Evolutionary conservation across 345 rosid species (phyloP).

Genomic region (rapeseed (Brassica napus)): DNA sequence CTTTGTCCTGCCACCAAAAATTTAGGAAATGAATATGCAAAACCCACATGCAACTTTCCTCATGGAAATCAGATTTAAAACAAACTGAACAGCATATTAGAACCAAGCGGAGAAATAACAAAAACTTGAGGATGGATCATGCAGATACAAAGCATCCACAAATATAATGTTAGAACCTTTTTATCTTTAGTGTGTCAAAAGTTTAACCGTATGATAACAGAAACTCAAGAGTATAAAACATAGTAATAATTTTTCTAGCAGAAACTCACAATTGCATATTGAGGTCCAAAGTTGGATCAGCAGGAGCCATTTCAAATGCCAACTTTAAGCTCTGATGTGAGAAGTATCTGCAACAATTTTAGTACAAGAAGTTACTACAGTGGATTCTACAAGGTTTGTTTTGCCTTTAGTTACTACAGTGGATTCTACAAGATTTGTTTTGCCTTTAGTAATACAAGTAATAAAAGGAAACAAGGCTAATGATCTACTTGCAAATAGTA

Average conservation of each 20-base stretch:
- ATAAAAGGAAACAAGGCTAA: conserved; percentile 9
- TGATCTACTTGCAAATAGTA: conserved; percentile 38
- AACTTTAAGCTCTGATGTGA: conserved; percentile 62
- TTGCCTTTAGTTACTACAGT: conserved; percentile 12
- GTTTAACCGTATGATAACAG: conserved; percentile 17
- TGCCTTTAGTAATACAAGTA: conserved; percentile 12
- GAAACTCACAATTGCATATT: conserved; percentile 90
- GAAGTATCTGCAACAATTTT: conserved; percentile 58
- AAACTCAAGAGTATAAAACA: conserved; percentile 9
- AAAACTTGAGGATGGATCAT: conserved; percentile 5
- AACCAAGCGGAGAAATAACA: conserved; percentile 5
- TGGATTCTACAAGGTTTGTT: conserved; percentile 4
- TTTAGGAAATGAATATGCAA: conserved; percentile 25
- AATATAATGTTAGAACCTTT: not conserved
- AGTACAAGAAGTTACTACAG: conserved; percentile 23
- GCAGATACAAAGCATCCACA: conserved; percentile 21
- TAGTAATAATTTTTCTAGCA: not conserved
- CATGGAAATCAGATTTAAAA: conserved; percentile 1
- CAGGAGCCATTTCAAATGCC: conserved; percentile 88
- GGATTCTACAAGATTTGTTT: not conserved
- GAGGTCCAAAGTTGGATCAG: conserved; percentile 95
- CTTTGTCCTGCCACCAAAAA: conserved; percentile 69
- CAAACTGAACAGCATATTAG: not conserved
- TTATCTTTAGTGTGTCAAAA: not conserved
- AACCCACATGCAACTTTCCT: conserved; percentile 3